Base-by-base conservation (phyloP, 2,329 filamentous ascomycete species). In the Ascochyta pisi region DNA sequence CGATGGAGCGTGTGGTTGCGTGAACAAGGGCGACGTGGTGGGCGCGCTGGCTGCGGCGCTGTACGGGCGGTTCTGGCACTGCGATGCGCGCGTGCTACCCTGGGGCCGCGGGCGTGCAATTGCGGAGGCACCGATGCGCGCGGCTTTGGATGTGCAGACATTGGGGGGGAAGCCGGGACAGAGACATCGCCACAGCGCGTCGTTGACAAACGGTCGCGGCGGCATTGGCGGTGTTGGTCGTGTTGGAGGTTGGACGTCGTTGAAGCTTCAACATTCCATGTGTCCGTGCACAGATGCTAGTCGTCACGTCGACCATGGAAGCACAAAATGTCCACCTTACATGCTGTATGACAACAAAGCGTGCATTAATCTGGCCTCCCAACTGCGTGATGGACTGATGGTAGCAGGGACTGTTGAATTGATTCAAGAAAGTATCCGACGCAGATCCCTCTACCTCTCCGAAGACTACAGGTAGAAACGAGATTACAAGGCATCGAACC, bases 111-210 rank as follows among this genome's bases (percentile, higher is more conserved):
- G 33, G n/a, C 33, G 4, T 3, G 15, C n/a, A n/a, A 38, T 46
- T 41, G 48, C 38, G 56, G 35, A 48, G 43, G 51, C 34, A 4
- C 41, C 33, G 31, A 35, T 22, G 35, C 57, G 42, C n/a, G 38
- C 26, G 10, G 41, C 6, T 1, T 37, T 31, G 3, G 27, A 26
- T 9, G 33, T 22, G 2, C 45, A 43, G 10, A 40, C 50, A 41
- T 50, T 63, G 12, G 37, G n/a, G n/a, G 62, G 54, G 33, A 66
- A 69, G 16, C 64, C 58, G 0, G 72, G 71, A 42, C 72, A 74
- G 3, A 76, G 70, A 60, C 69, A 74, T 33, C 64, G 62, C 72
- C 72, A 75, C 19, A 75, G 64, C 34, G 67, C 66, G 55, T 75
- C 72, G 58, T 71, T 68, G 22, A 73, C 62, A 29, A 74, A 66